These are phyloP conservation scores for Fagopyrum homotropicum DNA, from an alignment of 148 eudicot genomes.

Conservation along the genomic window DNA sequence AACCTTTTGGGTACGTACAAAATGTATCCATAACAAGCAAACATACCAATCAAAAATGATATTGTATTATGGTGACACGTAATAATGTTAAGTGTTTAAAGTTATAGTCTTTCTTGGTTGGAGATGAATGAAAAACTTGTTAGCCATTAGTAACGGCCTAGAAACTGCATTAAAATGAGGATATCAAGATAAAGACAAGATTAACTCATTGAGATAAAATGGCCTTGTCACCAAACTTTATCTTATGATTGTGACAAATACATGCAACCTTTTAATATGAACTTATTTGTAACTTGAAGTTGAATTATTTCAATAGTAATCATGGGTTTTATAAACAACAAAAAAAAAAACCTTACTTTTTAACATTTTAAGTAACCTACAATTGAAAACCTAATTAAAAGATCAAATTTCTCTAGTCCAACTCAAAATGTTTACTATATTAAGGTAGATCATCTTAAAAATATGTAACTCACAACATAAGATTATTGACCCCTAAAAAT, in stretches of 20 bases:
- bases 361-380: too few species aligned
- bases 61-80: slow-evolving; percentile 5
- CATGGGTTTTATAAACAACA: neutral
- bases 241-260: neutral
- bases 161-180: slow-evolving; percentile 7
- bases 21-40: neutral
- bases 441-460: too few species aligned
- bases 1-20: neutral
- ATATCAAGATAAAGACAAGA: neutral
- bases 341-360: too few species aligned
- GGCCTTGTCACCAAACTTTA: slow-evolving; percentile 9
- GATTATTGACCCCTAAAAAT: too few species aligned
- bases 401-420: too few species aligned
- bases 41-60: neutral
- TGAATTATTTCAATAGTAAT: neutral
- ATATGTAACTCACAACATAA: too few species aligned
- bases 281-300: neutral
- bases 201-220: neutral
- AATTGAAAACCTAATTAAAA: too few species aligned
- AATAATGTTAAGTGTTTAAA: neutral
- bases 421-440: too few species aligned
- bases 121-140: neutral
- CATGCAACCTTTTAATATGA: neutral
- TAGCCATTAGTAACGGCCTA: slow-evolving; percentile 8
- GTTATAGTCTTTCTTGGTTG: neutral